These are phyloP conservation scores for Labyrinthula sp. DNA, from an alignment of 352 stramenopile genomes.

Conservation along the genomic window DNA sequence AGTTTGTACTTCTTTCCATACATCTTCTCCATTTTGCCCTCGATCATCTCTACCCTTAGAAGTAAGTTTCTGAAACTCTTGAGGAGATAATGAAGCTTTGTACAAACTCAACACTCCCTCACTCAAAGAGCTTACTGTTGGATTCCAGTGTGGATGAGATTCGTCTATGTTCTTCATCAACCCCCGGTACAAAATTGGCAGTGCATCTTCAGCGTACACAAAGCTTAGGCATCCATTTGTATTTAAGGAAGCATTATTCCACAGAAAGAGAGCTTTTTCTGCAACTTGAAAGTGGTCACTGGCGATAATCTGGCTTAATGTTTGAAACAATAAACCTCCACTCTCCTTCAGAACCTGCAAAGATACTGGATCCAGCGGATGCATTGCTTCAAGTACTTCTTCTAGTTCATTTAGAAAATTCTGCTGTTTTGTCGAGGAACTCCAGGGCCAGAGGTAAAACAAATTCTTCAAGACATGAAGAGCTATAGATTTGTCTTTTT, in stretches of 20 bases:
- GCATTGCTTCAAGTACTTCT: conserved; percentile 88
- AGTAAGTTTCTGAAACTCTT: no score
- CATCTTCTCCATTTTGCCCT: no score
- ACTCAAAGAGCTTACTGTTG: conserved; percentile 13
- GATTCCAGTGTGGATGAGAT: conserved; percentile 25
- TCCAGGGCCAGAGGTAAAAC: conserved; percentile 34
- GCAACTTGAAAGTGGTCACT: conserved; percentile 44
- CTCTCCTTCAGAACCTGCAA: conserved; percentile 20
- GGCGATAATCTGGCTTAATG: conserved; percentile 31
- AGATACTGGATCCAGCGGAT: conserved; percentile 44
- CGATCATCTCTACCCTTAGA: no score
- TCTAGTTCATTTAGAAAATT: conserved; percentile 93
- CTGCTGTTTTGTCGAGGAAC: conserved; percentile 40
- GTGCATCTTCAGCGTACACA: conserved; percentile 1
- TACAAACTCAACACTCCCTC: conserved; percentile 26
- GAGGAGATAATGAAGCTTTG: no score
- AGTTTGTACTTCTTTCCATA: no score
- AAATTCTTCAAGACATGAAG: conserved; percentile 49
- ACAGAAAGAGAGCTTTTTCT: conserved; percentile 85
- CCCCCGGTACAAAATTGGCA: conserved; percentile 5
- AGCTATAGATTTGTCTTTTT: conserved; percentile 91
- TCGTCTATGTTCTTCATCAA: conserved; percentile 16
- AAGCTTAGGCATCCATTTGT: no score
- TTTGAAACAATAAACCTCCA: conserved; percentile 25
- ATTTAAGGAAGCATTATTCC: conserved; percentile 62